phyloP scores from a whole-genome alignment of 148 eudicot species.

The Rhododendron mucronatum region DNA sequence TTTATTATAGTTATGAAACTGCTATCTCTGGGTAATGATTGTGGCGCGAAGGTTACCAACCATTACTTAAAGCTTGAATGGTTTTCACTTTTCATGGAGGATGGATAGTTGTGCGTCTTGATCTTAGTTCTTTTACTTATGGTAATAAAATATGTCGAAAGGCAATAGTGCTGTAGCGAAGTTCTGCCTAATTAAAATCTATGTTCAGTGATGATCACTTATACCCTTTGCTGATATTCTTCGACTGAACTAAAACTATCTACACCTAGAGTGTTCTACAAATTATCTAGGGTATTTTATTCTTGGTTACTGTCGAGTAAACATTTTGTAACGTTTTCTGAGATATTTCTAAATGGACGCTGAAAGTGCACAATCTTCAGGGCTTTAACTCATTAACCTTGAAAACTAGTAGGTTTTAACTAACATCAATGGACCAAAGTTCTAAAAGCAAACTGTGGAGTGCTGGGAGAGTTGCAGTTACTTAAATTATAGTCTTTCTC shows the following conservation, averaged over 20 bases:
- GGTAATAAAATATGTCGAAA: not conserved
- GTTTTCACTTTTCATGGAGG: not conserved
- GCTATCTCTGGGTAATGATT: not conserved
- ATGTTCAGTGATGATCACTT: not conserved
- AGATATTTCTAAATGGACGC: not conserved
- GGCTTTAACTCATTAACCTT: not conserved
- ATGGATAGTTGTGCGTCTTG: not conserved
- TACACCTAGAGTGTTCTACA: not conserved
- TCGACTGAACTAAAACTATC: not conserved
- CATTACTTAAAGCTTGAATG: not conserved
- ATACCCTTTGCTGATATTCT: not conserved
- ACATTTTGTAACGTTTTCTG: not conserved
- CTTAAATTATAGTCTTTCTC: not conserved
- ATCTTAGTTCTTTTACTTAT: not conserved
- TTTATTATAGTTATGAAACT: not conserved
- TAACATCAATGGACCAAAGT: not conserved
- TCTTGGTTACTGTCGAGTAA: not conserved
- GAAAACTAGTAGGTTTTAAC: not conserved
- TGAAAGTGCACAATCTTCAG: not conserved
- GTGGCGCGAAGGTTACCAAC: not conserved
- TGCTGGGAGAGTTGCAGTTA: not conserved
- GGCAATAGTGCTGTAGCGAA: not conserved
- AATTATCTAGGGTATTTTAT: not conserved
- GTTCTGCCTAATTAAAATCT: not conserved
- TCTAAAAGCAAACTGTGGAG: not conserved